Conservation (phyloP, 2,329 filamentous ascomycete genomes). For the Phaeosphaeria sp. region DNA sequence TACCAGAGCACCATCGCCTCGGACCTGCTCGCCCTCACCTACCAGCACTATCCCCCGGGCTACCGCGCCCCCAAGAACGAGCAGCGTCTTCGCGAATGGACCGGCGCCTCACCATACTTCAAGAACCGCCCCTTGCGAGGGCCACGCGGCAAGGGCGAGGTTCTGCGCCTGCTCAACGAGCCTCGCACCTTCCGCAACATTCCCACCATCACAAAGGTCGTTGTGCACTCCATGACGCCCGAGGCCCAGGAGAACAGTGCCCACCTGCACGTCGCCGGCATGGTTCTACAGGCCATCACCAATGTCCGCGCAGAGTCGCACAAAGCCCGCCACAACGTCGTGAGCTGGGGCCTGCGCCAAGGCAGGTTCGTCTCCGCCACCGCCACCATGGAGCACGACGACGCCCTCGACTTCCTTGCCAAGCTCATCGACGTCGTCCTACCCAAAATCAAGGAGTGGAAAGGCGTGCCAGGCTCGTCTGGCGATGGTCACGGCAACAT, state of each 20-base stretch:
- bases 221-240: slow-evolving; percentile 76
- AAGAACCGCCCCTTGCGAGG: slow-evolving; percentile 86
- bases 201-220: slow-evolving; percentile 80
- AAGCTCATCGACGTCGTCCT: slow-evolving; percentile 90
- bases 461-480: slow-evolving; percentile 74
- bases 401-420: slow-evolving; percentile 88
- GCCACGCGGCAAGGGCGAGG: slow-evolving; percentile 77
- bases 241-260: slow-evolving; percentile 73
- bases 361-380: slow-evolving; percentile 79
- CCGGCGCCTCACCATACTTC: slow-evolving; percentile 90
- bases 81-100: slow-evolving; percentile 82
- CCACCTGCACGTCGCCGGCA: slow-evolving; percentile 80
- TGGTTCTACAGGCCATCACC: slow-evolving; percentile 84
- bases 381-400: slow-evolving; percentile 76
- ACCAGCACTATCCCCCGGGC: slow-evolving; percentile 84
- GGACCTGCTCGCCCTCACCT: slow-evolving; percentile 87
- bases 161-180: slow-evolving; percentile 71
- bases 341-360: slow-evolving; percentile 75
- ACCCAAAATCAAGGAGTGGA: slow-evolving; percentile 96
- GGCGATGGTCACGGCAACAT: slow-evolving; percentile 92
- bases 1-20: slow-evolving; percentile 85
- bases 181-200: slow-evolving; percentile 81
- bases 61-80: slow-evolving; percentile 64
- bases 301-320: slow-evolving; percentile 76
- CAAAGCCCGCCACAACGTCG: slow-evolving; percentile 71